Conservation (phyloP, 192 early-diverging fungal genomes). For the Geranomyces variabilis region DNA sequence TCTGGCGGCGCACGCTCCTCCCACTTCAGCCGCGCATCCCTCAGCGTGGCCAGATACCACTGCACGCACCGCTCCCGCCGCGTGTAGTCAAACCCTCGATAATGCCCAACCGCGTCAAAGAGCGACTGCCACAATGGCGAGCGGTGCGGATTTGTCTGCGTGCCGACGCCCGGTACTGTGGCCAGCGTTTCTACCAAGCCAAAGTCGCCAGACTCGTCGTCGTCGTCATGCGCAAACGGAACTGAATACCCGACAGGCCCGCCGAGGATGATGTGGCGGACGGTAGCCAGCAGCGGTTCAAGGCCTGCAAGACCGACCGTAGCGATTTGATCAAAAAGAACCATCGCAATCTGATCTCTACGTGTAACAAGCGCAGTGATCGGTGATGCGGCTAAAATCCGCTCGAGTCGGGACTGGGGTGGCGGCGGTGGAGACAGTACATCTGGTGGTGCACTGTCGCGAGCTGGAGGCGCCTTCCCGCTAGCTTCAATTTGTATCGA, state of each 20-base stretch:
- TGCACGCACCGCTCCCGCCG: slow-evolving; percentile 22
- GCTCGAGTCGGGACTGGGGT: neutral
- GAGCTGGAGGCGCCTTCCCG: neutral
- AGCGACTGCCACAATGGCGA: slow-evolving; percentile 29
- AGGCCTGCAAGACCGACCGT: slow-evolving; percentile 17
- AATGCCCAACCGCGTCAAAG: slow-evolving; percentile 26
- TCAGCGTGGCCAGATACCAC: slow-evolving; percentile 25
- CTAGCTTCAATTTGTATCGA: slow-evolving; percentile 3
- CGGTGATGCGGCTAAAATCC: slow-evolving; percentile 21
- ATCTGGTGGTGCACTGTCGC: neutral
- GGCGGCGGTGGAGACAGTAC: neutral
- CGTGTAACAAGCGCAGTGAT: neutral
- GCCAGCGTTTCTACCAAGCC: neutral
- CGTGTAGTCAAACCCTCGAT: slow-evolving; percentile 33
- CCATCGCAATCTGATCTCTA: slow-evolving; percentile 24
- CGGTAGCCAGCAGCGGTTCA: slow-evolving; percentile 12
- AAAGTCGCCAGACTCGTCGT: neutral
- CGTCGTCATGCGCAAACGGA: neutral
- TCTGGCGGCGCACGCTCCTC: neutral
- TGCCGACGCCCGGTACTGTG: neutral
- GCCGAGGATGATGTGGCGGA: slow-evolving; percentile 22
- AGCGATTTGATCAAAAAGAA: slow-evolving; percentile 29
- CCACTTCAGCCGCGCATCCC: neutral
- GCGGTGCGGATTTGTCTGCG: slow-evolving; percentile 18
- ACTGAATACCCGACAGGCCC: neutral